A percentile compares a stretch with the other conserved stretches of the same genome.
These are phyloP conservation scores for Karstenula rhodostoma DNA, from an alignment of 2,329 filamentous ascomycete genomes.

Conservation along the genomic window DNA sequence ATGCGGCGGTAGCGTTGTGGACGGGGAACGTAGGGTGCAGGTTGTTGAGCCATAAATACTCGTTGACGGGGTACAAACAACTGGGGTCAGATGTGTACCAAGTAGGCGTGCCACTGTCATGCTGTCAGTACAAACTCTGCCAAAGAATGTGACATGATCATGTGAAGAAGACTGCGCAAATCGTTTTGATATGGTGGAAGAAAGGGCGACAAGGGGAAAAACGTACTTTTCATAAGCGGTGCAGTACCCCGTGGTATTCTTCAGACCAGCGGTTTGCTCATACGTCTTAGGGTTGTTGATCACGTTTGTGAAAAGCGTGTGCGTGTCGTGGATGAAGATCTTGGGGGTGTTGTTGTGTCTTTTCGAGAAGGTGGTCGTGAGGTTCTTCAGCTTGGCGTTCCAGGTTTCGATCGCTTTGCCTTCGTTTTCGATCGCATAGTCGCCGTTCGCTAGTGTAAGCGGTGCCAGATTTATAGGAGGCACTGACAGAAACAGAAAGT, in stretches of 20 bases:
- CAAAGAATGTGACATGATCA: neutral
- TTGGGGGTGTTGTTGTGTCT: slow-evolving; percentile 51
- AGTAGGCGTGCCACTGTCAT: slow-evolving; percentile 45
- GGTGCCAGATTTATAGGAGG: slow-evolving; percentile 62
- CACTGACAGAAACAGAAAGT: slow-evolving; percentile 60
- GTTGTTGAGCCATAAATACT: slow-evolving; percentile 71
- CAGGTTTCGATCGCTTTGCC: slow-evolving; percentile 59
- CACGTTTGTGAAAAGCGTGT: slow-evolving; percentile 60
- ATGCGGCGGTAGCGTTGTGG: slow-evolving; percentile 66
- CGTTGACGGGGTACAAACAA: slow-evolving; percentile 64
- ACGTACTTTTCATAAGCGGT: slow-evolving; percentile 60
- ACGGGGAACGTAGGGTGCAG: slow-evolving; percentile 71
- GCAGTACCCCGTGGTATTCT: slow-evolving; percentile 66
- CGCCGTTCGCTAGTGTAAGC: slow-evolving; percentile 53
- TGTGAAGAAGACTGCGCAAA: neutral
- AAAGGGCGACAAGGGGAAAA: neutral
- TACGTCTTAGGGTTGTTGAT: slow-evolving; percentile 61
- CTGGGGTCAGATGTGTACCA: slow-evolving; percentile 51
- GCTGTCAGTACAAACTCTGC: slow-evolving; percentile 16
- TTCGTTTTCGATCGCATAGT: slow-evolving; percentile 40
- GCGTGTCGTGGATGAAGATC: slow-evolving; percentile 63
- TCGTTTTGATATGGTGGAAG: neutral
- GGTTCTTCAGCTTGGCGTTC: slow-evolving; percentile 56
- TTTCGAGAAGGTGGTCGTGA: slow-evolving; percentile 53
- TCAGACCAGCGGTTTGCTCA: slow-evolving; percentile 60